Evolutionary conservation across 2,329 filamentous ascomycete species (phyloP), one percentile per base, ranked within the genome.

Genomic region (Microascus cirrosus): DNA sequence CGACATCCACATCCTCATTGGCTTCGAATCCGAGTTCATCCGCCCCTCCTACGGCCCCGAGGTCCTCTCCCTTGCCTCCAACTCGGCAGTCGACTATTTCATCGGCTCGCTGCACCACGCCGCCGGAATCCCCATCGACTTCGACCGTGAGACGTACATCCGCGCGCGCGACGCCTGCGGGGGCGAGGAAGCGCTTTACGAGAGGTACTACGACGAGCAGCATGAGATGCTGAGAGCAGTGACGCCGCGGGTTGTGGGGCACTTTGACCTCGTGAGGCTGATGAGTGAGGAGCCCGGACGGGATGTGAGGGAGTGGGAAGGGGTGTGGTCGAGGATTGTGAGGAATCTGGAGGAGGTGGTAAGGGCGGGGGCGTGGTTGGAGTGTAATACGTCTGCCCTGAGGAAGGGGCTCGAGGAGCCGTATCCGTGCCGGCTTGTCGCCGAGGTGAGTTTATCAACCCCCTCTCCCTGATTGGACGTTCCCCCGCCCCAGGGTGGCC

Each of bases 1-100:
- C 10, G 77, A 85, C 62, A 91, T 99, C 64, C 77, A 85, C 58
- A 78, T 99, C 62, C 79, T 96, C 51, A 84, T 99, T 67, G 94
- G 90, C 53, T 96, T 97, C 69, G 94, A 99, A 71, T 83, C 84
- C 57, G 94, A 99, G 69, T 99, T 90, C 85, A 94, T 96, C 69
- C 85, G 92, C 7, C 79, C 86, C 0, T 78, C 76, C 3, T 83
- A 85, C 64, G 71, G 70, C 0, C 61, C 74, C 2, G 73, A 87
- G 53, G 85, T 95, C 59, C 67, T 74, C 36, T 64, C 70, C 12
- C 79, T 90, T 2, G 74, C 86, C 24, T 67, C 77, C 7, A 77
- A 82, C 61, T 80, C 89, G 45, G 71, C 74, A 11, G 80, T 95
- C 61, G 93, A 97, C 73, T 89, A 95, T 73, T 96, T 96, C 74